Percentiles rank a stretch among this genome's conserved stretches.
Conservation (phyloP, 2,329 filamentous ascomycete genomes). For the Septoria petroselini region DNA sequence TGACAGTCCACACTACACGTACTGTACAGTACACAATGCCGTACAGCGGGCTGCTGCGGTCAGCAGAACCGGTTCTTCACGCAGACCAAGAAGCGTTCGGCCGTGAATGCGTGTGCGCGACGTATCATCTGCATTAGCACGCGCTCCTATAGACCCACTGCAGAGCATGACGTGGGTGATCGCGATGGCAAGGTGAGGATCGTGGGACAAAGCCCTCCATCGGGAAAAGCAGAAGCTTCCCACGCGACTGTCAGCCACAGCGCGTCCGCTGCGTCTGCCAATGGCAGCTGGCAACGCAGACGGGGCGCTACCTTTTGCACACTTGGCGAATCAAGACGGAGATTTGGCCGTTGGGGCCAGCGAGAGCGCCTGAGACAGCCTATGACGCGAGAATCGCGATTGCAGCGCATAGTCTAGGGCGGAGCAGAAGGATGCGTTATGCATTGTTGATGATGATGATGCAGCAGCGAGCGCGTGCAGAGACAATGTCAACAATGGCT, state of each 20-base stretch:
- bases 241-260: conserved; percentile 13
- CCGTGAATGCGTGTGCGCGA: background rate
- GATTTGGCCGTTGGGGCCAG: background rate
- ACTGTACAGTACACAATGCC: no score
- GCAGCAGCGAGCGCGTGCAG: no score
- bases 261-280: background rate
- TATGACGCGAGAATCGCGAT: background rate
- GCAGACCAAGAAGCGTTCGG: background rate
- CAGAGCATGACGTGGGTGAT: conserved; percentile 16
- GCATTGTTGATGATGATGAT: no score
- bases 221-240: conserved; percentile 9
- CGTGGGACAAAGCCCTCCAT: conserved; percentile 5
- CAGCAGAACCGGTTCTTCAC: background rate
- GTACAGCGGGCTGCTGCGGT: no score
- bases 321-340: background rate
- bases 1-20: no score
- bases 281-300: background rate
- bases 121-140: conserved; percentile 2
- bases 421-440: background rate
- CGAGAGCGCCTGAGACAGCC: background rate
- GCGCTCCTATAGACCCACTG: conserved; percentile 1
- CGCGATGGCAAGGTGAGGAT: conserved; percentile 5
- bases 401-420: background rate
- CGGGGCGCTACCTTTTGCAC: background rate
- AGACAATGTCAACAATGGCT: background rate